Percentiles rank a stretch among this genome's conserved stretches.
These are phyloP conservation scores for Cytospora piceicola DNA, from an alignment of 2,329 filamentous ascomycete genomes.

Conservation along the genomic window DNA sequence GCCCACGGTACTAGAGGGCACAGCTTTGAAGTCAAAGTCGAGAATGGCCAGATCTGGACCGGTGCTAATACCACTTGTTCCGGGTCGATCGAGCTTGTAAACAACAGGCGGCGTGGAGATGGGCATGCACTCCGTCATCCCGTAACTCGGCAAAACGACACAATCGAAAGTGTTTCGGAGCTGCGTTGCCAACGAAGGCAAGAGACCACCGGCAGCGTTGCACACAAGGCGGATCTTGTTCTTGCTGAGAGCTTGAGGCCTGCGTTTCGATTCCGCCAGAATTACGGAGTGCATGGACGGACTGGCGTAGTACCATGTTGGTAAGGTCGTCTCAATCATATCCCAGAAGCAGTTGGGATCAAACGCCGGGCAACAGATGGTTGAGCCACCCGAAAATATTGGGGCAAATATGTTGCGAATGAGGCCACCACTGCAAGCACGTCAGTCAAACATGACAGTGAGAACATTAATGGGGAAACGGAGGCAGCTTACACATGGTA, in stretches of 20 bases:
- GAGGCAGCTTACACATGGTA: constrained; percentile 54
- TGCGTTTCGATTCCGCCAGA: constrained; percentile 72
- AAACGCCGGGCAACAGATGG: constrained; percentile 78
- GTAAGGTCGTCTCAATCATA: constrained; percentile 73
- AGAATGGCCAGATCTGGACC: constrained; percentile 83
- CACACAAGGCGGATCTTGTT: constrained; percentile 77
- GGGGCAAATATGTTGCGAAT: constrained; percentile 81
- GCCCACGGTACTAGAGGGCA: constrained; percentile 70
- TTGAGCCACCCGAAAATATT: constrained; percentile 74
- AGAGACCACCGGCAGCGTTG: constrained; percentile 83
- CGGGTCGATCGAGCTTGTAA: constrained; percentile 64
- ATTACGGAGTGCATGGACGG: constrained; percentile 91
- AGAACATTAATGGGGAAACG: accelerated
- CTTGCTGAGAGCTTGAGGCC: constrained; percentile 58
- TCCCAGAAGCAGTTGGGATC: constrained; percentile 82
- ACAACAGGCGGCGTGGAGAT: constrained; percentile 79
- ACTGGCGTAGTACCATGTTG: constrained; percentile 93
- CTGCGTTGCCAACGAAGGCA: constrained; percentile 79
- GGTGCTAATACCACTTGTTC: constrained; percentile 81
- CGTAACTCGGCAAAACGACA: constrained; percentile 86
- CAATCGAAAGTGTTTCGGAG: constrained; percentile 76
- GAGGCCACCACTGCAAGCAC: constrained; percentile 56
- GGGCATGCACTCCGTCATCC: constrained; percentile 89
- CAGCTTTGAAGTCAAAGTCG: constrained; percentile 68
- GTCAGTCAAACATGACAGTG: constrained; percentile 39